Evolutionary conservation across 805 yeast genomes (phyloP), one percentile per base, ranked within the genome.

Genomic region (Saccharomyces paradoxus): DNA sequence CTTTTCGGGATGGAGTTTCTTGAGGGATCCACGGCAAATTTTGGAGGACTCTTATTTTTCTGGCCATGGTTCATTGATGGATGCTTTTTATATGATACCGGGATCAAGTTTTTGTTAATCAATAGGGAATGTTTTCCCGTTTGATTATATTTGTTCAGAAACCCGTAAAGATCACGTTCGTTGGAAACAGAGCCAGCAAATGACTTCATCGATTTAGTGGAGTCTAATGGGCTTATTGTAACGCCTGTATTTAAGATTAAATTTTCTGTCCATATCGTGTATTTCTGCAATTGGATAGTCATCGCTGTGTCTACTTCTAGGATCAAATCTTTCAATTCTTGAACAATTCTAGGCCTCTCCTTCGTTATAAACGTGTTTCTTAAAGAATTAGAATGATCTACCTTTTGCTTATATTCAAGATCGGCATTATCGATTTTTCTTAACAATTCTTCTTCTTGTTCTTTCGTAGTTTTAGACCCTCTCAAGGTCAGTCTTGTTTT

Each of bases 251-350:
- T 90, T 73, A 94, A 79, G 17, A 88, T 78, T 54, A 87, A 77
- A 22, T 89, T 87, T 71, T 92, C 98, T 52, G 84, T 81, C 78
- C 89, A 86, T 30, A 92, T 87, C 3, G 97, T 85, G 69, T 86
- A 92, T 66, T 90, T 89, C 63, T 88, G 92, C 54, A 94, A 74
- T 70, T 92, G 97, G 51, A 91, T 81, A 57, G 89, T 82, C 77
- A 92, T 74, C 9, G 97, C 98, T 50, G 89, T 82, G 70, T 94
- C 98, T 66, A 89, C 78, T 70, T 92, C 97, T 58, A 91, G 74
- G 54, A 90, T 83, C 58, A 89, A 74, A 65, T 87, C 85, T 65
- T 84, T 87, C 57, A 94, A 76, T 58, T 82, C 83, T 56, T 81
- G 79, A 5, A 89, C 82, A 44, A 81, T 80, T 55, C 80, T 82